Evolutionary conservation across 148 eudicot genomes (phyloP), one percentile per base, ranked within the genome.

Genomic region (Persicaria tinctoria): DNA sequence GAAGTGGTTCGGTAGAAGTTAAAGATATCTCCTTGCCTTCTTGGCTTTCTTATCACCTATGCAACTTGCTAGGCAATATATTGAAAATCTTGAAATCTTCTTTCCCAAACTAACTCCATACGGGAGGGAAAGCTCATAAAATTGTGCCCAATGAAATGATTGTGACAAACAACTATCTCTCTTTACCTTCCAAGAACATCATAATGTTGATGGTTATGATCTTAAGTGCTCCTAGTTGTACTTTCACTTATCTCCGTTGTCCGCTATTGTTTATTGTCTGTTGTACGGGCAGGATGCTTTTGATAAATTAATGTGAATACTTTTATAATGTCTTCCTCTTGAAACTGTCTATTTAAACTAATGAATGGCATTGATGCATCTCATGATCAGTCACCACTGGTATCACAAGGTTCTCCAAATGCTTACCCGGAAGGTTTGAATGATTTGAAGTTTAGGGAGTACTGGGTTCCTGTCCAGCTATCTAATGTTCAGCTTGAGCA

Each of bases 401-500:
- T 85, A 83, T 73, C 68, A 47, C 75, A 23, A 84, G 81, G 23
- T 76, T 79, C 64, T 81, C 86, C 41, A 50, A 50, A 48, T 10
- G 8, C 74, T 71, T 17, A 8, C 17, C 14, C 48, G 1, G 47
- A 17, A 44, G 74, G 41, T 46, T 47, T 17, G 32, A 49, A 18
- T 17, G 47, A 3, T 7, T 32, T 17, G 49, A 88, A 73, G 77
- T 87, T 84, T 64, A 38, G 74, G 9, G 98, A 93, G 81, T 93
- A 86, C 77, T 93, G 90, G 97, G 89, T 93, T 71, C 98, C 97
- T 71, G 89, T 80, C 51, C 81, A 76, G 63, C 70, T 88, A 59
- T 89, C 98, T 51, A 76, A 88, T 84, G 82, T 86, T 78, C 98
- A 93, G 82, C 97, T 93, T 75, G 98, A 93, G 85, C 89, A 87